Evolutionary conservation across 768 basidiomycete species (phyloP), one percentile per base, ranked within the genome.

Genomic region (Termitomyces sp.): DNA sequence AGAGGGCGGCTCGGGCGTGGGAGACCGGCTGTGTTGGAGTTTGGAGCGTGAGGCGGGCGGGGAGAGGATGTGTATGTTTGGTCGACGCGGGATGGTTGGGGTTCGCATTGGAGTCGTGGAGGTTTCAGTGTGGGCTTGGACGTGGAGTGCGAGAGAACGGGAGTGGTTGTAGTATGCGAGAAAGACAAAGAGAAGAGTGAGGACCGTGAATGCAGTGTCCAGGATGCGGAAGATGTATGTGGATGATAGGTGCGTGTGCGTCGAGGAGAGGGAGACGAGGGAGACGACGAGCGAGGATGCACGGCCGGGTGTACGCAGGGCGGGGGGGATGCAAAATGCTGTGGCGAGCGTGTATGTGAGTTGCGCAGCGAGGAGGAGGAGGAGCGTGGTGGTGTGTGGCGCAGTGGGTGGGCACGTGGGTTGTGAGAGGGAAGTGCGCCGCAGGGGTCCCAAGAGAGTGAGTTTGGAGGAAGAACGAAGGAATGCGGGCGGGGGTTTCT

Each of bases 301-400:
- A 36, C 31, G 40, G 52, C 34, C 12, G 47, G 38, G 4, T 1
- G 58, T 4, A 14, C 36, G 58, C 1, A 56, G 58, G 12, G 64
- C 46, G 0, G 54, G 34, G n/a, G 60, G 64, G 50, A 65, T 32
- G 34, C 57, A 42, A 46, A 62, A 57, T 5, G 40, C 54, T 1
- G 55, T 40, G 5, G 64, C 57, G 7, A 55, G 31, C 0, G 61
- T 43, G 49, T 56, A 65, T 5, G 56, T 11, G 7, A 65, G 46
- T 38, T 65, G 64, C 0, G 43, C 50, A 2, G 38, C 36, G 54
- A 62, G 34, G 15, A 65, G 54, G 4, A 61, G 49, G 10, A 32
- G 49, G 14, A 51, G 32, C 2, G 20, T 4, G 14, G 12, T 10
- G 36, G 15, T 29, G 51, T 37, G 17, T 50, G n/a, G 38, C 7